Base-by-base conservation (phyloP, 192 early-diverging fungal species). In the Backusella circina region DNA sequence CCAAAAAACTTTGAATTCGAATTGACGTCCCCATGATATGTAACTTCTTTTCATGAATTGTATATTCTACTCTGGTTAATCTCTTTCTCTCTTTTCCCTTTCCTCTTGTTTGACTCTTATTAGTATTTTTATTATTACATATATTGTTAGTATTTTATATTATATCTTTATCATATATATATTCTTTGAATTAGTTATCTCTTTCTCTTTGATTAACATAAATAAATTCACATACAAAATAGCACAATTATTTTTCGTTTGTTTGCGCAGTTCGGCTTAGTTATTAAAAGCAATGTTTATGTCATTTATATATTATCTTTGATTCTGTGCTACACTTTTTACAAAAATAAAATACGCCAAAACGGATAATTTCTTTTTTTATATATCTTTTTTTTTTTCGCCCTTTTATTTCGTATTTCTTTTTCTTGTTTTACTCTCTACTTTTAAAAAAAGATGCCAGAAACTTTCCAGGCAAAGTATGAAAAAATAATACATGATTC, bases 401-500 rank as follows among this genome's bases (percentile, higher is more conserved):
- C 35, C 41, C 36, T 21, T 21, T 69, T 69, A 26, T 38, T 35
- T 39, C 23, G 5, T 69, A 5, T 35, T 33, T 8, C 28, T 69
- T 9, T 12, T 69, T 36, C 41, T 26, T 6, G n/a, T 35, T 70
- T 70, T 70, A 18, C 23, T 26, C 35, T 13, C 15, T 35, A 8
- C 35, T 2, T 66, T 16, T 31, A 33, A n/a, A 66, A 30, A 33
- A 31, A 12, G 30, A 66, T 66, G 65, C 30, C 65, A 33, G 32
- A 66, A 1, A 28, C 16, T 28, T 66, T 66, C 18, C 30, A 33
- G 12, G 3, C 15, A 18, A 66, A 33, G 28, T 66, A 66, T 66
- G 67, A 26, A 6, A 70, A 21, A 9, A 67, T 67, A 8, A 41
- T 70, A n/a, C 70, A 72, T 65, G 72, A 74, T 38, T 38, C 37